Percentiles rank a stretch among this genome's conserved stretches.
phyloP scores from a whole-genome alignment of 495 filamentous ascomycete species.

The Lichina pygmaea region DNA sequence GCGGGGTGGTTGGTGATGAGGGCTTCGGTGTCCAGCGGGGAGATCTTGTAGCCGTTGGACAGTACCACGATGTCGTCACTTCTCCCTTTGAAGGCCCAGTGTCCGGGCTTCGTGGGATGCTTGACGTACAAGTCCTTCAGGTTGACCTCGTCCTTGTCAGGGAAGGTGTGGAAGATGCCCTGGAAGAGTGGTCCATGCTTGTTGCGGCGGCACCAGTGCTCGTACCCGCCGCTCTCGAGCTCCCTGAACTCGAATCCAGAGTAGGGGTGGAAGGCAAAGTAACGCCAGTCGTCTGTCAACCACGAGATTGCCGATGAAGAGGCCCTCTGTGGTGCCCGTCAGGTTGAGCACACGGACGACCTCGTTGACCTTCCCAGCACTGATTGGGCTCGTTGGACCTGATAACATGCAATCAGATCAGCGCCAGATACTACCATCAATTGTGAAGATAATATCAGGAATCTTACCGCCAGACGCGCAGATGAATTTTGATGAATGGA shows the following conservation, averaged over 20 bases:
- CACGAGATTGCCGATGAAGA: no score
- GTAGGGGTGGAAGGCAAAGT: background rate
- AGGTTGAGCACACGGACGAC: no score
- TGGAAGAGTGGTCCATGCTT: background rate
- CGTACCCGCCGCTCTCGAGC: background rate
- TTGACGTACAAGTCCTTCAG: background rate
- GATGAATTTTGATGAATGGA: no score
- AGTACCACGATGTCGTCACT: constrained; percentile 9
- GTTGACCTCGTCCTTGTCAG: background rate
- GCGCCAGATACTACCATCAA: no score
- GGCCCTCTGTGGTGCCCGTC: no score
- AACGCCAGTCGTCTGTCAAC: background rate
- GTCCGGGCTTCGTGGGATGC: background rate
- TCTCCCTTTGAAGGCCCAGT: background rate
- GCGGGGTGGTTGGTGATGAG: constrained; percentile 3
- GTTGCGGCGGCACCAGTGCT: background rate
- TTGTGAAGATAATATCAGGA: no score
- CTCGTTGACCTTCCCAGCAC: no score
- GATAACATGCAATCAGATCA: no score
- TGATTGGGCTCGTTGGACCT: no score
- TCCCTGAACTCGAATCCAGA: background rate
- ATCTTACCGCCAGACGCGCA: no score
- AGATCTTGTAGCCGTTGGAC: constrained; percentile 6
- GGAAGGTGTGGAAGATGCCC: background rate
- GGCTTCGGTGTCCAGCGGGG: constrained; percentile 1